phyloP scores from a whole-genome alignment of 495 filamentous ascomycete genomes.

The Annulohypoxylon stygium region DNA sequence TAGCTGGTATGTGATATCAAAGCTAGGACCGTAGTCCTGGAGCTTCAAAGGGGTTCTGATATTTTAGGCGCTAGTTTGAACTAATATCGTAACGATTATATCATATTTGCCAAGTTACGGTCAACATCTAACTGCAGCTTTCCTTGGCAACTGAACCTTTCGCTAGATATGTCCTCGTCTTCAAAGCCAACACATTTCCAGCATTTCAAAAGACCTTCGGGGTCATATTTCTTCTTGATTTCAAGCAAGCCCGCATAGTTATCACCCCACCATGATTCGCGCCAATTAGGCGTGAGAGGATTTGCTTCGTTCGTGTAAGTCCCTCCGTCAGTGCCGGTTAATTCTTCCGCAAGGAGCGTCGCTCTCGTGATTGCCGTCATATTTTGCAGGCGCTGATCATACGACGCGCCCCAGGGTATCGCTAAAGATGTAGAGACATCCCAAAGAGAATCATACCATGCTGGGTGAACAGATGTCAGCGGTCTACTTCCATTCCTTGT shows the following conservation, averaged over 20 bases:
- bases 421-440: slow-evolving; percentile 53
- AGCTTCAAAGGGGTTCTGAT: neutral
- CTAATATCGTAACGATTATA: neutral
- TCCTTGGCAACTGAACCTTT: slow-evolving; percentile 46
- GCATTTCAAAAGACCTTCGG: slow-evolving; percentile 59
- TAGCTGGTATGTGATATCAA: neutral
- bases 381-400: slow-evolving; percentile 51
- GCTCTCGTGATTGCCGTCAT: slow-evolving; percentile 57
- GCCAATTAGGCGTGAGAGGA: slow-evolving; percentile 59
- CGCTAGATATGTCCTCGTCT: slow-evolving; percentile 42
- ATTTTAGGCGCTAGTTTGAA: neutral
- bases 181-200: slow-evolving; percentile 64
- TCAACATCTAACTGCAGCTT: slow-evolving; percentile 45
- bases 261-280: slow-evolving; percentile 63
- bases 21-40: neutral
- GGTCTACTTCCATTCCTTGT: slow-evolving; percentile 27
- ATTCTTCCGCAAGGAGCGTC: slow-evolving; percentile 58
- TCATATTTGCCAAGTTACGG: slow-evolving; percentile 6
- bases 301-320: slow-evolving; percentile 66
- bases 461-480: slow-evolving; percentile 58
- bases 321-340: slow-evolving; percentile 60
- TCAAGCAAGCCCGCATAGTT: slow-evolving; percentile 57
- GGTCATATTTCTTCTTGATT: slow-evolving; percentile 64
- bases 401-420: slow-evolving; percentile 56
- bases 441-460: slow-evolving; percentile 60